Conservation (phyloP, 192 early-diverging fungal genomes). For the Physocladia obscura region DNA sequence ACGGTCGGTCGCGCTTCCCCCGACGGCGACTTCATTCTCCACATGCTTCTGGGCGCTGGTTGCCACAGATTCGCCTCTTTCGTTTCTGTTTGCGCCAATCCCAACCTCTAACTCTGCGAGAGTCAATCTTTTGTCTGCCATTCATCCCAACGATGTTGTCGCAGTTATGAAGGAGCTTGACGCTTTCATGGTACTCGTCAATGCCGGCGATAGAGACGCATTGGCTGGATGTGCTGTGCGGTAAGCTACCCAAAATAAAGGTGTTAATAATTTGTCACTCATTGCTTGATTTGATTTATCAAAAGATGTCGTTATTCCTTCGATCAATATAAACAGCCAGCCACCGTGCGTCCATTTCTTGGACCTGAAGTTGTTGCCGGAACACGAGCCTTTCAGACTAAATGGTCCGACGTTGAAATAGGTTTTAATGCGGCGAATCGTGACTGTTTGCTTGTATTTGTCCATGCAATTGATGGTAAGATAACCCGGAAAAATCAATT, state of each 20-base stretch:
- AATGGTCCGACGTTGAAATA: slow-evolving; percentile 20
- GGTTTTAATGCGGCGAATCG: slow-evolving; percentile 4
- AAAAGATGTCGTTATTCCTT: background rate
- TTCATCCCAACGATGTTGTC: slow-evolving; percentile 17
- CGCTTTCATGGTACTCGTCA: slow-evolving; percentile 2
- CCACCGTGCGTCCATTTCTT: background rate
- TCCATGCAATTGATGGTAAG: background rate
- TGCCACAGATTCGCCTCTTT: background rate
- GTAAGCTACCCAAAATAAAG: no score
- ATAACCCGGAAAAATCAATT: background rate
- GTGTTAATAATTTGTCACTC: no score
- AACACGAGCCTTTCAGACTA: background rate
- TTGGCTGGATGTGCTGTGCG: slow-evolving; percentile 8
- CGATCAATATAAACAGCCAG: background rate
- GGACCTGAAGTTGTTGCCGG: background rate
- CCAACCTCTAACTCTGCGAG: no score
- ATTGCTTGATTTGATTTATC: background rate
- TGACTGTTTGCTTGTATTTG: slow-evolving; percentile 13
- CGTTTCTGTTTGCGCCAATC: slow-evolving; percentile 3
- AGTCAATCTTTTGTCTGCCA: background rate
- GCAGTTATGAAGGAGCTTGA: slow-evolving; percentile 14
- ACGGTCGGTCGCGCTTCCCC: no score
- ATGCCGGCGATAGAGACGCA: slow-evolving; percentile 11
- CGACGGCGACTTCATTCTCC: no score
- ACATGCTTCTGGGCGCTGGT: slow-evolving; percentile 20